phyloP scores from a whole-genome alignment of 345 rosid genomes.

The Acer yangbiense region DNA sequence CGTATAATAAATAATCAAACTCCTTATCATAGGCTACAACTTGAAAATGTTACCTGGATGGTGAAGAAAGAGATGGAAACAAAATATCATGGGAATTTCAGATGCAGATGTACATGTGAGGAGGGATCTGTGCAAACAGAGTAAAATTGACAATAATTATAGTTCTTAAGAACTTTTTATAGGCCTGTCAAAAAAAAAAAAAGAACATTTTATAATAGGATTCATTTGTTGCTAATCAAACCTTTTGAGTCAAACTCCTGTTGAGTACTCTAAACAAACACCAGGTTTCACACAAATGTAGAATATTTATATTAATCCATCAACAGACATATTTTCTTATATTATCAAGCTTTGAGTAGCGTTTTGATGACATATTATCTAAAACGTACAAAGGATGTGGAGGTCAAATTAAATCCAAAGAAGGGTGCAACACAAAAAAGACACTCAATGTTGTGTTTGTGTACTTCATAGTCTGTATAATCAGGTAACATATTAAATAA shows the following conservation, averaged over 20 bases:
- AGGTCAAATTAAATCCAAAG: not conserved
- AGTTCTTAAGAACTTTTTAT: not conserved
- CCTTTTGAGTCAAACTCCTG: not conserved
- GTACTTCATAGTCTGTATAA: too few species aligned
- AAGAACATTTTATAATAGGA: not conserved
- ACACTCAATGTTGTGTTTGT: too few species aligned
- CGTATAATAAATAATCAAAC: too few species aligned
- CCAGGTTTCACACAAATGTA: not conserved
- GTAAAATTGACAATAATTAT: not conserved
- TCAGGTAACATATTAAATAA: too few species aligned
- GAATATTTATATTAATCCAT: not conserved
- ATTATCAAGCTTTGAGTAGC: not conserved
- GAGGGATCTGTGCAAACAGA: not conserved
- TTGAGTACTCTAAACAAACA: not conserved
- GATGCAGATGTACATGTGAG: not conserved
- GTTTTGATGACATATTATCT: not conserved
- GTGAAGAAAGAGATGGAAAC: not conserved
- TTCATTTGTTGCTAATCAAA: not conserved
- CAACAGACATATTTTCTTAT: not conserved
- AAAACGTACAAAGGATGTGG: not conserved
- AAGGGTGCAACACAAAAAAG: not conserved
- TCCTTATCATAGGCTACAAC: not conserved
- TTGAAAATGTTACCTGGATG: not conserved
- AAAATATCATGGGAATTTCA: not conserved
- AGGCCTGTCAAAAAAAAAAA: too few species aligned